These are phyloP conservation scores for Podochytrium sp. DNA, from an alignment of 192 early-diverging fungal species.

Conservation along the genomic window DNA sequence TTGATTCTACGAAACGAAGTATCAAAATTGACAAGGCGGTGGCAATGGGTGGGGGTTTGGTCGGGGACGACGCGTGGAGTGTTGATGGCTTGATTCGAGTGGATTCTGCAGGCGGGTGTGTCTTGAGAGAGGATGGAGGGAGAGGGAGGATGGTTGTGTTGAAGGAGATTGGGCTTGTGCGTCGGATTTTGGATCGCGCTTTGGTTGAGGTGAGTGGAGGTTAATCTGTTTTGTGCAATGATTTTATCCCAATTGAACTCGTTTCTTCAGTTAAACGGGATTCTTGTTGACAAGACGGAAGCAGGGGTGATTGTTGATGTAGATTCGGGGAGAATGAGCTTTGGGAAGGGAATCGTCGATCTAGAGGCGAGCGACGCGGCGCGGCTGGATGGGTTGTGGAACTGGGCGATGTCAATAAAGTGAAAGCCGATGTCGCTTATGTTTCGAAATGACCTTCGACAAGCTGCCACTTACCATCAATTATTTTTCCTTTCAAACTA, in stretches of 20 bases:
- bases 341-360: no score
- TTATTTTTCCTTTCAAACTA: no score
- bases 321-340: constrained; percentile 4
- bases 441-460: no score
- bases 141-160: not conserved
- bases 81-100: not conserved
- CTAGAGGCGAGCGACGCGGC: no score
- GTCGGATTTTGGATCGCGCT: not conserved
- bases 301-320: not conserved
- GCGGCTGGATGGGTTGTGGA: no score
- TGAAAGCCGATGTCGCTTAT: no score
- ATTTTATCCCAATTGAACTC: not conserved
- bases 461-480: no score
- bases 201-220: not conserved
- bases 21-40: not conserved
- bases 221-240: not conserved
- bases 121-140: not conserved
- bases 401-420: no score
- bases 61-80: not conserved
- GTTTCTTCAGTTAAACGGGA: not conserved
- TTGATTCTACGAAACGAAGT: constrained; percentile 2
- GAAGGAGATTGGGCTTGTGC: not conserved
- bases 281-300: not conserved
- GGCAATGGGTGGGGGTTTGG: not conserved
- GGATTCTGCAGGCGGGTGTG: not conserved